Evolutionary conservation across 2,329 filamentous ascomycete genomes (phyloP), one percentile per base, ranked within the genome.

Genomic region (Penicillium sp.): DNA sequence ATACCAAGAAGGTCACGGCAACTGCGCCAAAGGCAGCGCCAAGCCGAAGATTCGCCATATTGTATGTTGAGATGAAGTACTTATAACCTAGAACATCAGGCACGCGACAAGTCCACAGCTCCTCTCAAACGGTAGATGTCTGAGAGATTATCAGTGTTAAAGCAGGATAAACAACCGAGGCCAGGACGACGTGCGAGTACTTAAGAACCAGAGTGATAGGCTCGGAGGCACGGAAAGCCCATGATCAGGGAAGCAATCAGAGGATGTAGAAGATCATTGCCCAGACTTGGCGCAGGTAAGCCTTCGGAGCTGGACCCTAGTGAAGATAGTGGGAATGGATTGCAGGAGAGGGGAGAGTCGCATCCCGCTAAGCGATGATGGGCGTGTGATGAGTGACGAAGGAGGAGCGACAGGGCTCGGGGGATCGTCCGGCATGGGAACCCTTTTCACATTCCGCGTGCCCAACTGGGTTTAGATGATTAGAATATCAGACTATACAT

Each of bases 21-120:
- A 73, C 63, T 37, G 68, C 72, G 30, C 64, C 69, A 35, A 76
- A 54, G 4, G 68, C 68, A 38, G 68, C 57, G 42, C 70, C 67
- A 22, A 73, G 56, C 38, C 68, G 71, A 49, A 70, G 53, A 55
- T 70, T 72, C 37, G 72, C 68, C 76, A 78, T 78, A 24, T n/a
- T 68, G 19, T 53, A 30, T 45, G 57, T 17, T 19, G 7, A 10
- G 15, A n/a, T 53, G 30, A 10, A 54, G 45, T 58, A n/a, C n/a
- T n/a, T n/a, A 60, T 59, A 28, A 49, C 33, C 56, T 59, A 63
- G 59, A 49, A 57, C 59, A 63, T 63, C 60, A 55, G 54, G 45
- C 8, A 44, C 15, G 30, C 33, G 13, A 33, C 17, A 5, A 22
- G 6, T 22, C n/a, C 13, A 22, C 40, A n/a, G 37, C 26, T 22